A percentile compares a stretch with the other conserved stretches of the same genome.
phyloP scores from a whole-genome alignment of 2,329 filamentous ascomycete species.

The Neopestalotiopsis clavispora region DNA sequence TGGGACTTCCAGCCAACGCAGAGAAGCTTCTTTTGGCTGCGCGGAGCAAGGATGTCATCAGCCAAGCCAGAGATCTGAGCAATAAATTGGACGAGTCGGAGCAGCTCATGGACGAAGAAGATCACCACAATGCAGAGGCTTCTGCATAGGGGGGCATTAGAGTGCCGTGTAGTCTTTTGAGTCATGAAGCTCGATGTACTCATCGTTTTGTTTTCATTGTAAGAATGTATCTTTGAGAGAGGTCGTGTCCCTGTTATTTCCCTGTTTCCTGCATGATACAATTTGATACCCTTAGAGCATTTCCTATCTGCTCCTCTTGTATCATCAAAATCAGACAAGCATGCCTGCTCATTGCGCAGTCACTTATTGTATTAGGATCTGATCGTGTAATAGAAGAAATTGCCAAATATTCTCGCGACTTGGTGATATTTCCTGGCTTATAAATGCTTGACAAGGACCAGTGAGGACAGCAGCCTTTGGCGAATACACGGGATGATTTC shows the following conservation, averaged over 20 bases:
- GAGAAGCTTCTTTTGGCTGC: slow-evolving; percentile 94
- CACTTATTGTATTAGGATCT: neutral
- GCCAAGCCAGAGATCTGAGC: slow-evolving; percentile 82
- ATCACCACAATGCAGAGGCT: neutral
- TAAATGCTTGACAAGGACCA: too few species aligned
- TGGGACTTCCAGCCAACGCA: slow-evolving; percentile 92
- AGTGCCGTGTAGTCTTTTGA: neutral
- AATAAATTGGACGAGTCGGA: slow-evolving; percentile 93
- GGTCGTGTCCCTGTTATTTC: neutral
- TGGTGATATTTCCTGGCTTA: too few species aligned
- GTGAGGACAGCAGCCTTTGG: too few species aligned
- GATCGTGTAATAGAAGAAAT: neutral
- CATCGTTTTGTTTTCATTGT: neutral
- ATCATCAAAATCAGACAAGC: neutral
- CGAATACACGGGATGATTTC: too few species aligned
- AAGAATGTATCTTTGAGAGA: neutral
- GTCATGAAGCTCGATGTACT: neutral
- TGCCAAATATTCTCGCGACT: neutral
- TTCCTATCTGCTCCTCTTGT: neutral
- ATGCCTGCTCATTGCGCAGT: neutral
- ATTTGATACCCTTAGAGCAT: slow-evolving; percentile 5
- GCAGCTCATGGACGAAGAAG: slow-evolving; percentile 76
- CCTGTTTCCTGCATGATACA: neutral
- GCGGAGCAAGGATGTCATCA: slow-evolving; percentile 83
- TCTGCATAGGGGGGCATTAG: neutral